Conservation (phyloP, 768 basidiomycete genomes). For the Lactarius sanguifluus region DNA sequence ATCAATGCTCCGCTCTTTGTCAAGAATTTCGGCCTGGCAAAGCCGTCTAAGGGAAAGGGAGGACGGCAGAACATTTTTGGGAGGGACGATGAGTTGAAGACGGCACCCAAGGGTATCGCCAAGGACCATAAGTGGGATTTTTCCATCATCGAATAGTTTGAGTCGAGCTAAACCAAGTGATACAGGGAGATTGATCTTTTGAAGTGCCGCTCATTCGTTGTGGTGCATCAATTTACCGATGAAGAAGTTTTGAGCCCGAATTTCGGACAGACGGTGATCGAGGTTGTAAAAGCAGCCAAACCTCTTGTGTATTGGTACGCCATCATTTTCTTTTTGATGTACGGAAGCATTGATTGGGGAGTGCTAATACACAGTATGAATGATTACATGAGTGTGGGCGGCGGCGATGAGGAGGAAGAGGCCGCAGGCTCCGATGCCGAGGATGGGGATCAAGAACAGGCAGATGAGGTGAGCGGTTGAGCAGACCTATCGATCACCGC, state of each 20-base stretch:
- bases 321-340: not conserved
- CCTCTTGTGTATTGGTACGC: conserved; percentile 42
- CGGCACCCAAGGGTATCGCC: conserved; percentile 85
- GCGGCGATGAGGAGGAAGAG: conserved; percentile 22
- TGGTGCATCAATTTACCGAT: conserved; percentile 50
- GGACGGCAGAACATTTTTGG: conserved; percentile 80
- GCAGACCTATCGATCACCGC: not conserved
- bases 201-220: conserved; percentile 77
- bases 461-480: conserved; percentile 6
- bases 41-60: conserved; percentile 67
- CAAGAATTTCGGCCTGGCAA: conserved; percentile 69
- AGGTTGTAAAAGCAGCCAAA: conserved; percentile 38
- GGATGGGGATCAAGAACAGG: conserved; percentile 12
- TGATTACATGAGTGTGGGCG: conserved; percentile 28
- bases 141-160: not conserved
- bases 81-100: conserved; percentile 82
- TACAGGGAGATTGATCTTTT: conserved; percentile 87
- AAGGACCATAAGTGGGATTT: conserved; percentile 70
- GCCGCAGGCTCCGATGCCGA: conserved; percentile 3
- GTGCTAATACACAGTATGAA: conserved; percentile 22
- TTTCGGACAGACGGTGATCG: conserved; percentile 41
- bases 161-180: conserved; percentile 4
- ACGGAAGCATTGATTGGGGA: not conserved
- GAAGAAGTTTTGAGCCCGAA: conserved; percentile 42
- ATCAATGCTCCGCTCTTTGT: conserved; percentile 75